Base-by-base conservation (phyloP, 2,329 filamentous ascomycete genomes). In the Curvularia lunata region DNA sequence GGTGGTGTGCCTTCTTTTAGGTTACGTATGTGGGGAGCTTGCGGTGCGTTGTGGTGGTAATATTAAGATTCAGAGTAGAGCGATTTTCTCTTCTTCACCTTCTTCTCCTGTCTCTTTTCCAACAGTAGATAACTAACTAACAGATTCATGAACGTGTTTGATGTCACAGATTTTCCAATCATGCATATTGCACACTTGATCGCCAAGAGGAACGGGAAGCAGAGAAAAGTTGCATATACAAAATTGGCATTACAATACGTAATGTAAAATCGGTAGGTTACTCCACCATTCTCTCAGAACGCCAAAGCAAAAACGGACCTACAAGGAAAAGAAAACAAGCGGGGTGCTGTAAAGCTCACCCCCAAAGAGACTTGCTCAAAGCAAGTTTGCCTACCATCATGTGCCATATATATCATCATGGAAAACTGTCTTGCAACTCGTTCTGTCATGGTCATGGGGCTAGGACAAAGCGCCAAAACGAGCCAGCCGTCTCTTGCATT, bases 1-100 rank as follows among this genome's bases (percentile, higher is more conserved):
- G 95, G 19, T 98, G 94, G 94, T 89, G 86, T 79, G 82, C 87
- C 12, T 90, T 89, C 69, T 86, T 88, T 58, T 89, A 74, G 16
- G 9, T n/a, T 34, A 9, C n/a, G 9, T 16, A 6, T 34, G 32
- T 5, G 4, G 2, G 34, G n/a, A n/a, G 23, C 10, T 1, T 12
- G n/a, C n/a, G n/a, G n/a, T 41, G 23, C 16, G 16, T 3, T 19
- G 23, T 21, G 2, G 6, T 19, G 2, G 12, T 38, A 5, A 46
- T 46, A 10, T 19, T 19, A 46, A 16, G 43, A 21, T 4, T 19
- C n/a, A 27, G n/a, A 46, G 16, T 21, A 10, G 9, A 30, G 12
- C 28, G 4, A 2, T 30, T 30, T 30, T 30, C 12, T 12, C 25
- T 30, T 30, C 28, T 30, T 13, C 12, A 2, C 12, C 28, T 13